Conservation (phyloP, 192 early-diverging fungal genomes). For the Phycomyces nitens region DNA sequence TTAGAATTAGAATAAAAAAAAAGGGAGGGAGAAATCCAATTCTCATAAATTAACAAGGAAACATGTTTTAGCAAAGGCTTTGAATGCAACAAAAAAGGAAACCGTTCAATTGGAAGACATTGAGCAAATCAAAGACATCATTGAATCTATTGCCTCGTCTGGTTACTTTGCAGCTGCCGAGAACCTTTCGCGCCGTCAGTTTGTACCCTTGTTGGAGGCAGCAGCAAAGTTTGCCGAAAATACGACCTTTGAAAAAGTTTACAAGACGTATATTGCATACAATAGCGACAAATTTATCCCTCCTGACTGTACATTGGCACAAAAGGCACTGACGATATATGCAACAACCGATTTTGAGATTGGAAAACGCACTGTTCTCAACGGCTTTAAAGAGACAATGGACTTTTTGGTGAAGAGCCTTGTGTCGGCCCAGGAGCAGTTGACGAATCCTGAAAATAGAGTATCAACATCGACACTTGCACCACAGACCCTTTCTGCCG, state of each 20-base stretch:
- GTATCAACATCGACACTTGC: background rate
- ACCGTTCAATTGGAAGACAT: background rate
- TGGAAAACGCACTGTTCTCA: constrained; percentile 25
- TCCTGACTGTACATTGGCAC: constrained; percentile 10
- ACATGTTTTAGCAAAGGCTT: background rate
- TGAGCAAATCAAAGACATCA: constrained; percentile 20
- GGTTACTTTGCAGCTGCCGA: constrained; percentile 36
- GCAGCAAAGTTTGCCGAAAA: background rate
- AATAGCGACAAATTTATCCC: background rate
- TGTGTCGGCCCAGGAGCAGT: background rate
- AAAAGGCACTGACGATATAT: constrained; percentile 43
- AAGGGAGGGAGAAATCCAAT: background rate
- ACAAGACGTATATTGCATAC: constrained; percentile 9
- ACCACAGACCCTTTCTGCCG: background rate
- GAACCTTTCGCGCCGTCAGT: constrained; percentile 30
- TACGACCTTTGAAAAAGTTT: constrained; percentile 7
- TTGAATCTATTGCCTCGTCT: constrained; percentile 24
- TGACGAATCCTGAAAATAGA: background rate
- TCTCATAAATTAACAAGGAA: background rate
- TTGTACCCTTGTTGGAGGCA: constrained; percentile 22
- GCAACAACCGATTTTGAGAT: constrained; percentile 40
- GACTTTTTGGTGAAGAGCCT: constrained; percentile 16
- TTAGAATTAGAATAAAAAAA: background rate
- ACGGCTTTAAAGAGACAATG: constrained; percentile 20
- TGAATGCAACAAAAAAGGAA: constrained; percentile 6